A percentile compares a stretch with the other conserved stretches of the same genome.
Evolutionary conservation across 1,139 yeast genomes (phyloP).

Genomic region (Meyerozyma guilliermondii): DNA sequence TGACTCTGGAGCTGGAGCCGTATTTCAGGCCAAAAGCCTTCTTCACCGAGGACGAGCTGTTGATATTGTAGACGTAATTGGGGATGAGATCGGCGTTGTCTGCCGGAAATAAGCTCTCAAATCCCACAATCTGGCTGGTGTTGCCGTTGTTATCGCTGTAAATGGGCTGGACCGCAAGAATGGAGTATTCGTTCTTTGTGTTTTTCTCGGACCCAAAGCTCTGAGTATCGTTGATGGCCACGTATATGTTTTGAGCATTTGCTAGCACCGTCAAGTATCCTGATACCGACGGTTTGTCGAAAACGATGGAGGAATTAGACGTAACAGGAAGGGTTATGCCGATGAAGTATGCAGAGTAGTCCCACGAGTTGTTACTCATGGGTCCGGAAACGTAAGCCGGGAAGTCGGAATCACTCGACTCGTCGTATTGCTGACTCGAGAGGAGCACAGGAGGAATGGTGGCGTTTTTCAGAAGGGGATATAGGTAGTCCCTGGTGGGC

Average conservation of each 20-base stretch:
- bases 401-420: constrained; percentile 15
- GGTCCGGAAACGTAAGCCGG: constrained; percentile 59
- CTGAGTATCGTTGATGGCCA: constrained; percentile 40
- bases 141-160: constrained; percentile 15
- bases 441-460: constrained; percentile 35
- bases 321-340: constrained; percentile 67
- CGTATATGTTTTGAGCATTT: constrained; percentile 48
- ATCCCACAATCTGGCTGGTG: constrained; percentile 21
- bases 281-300: constrained; percentile 52
- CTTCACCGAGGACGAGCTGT: constrained; percentile 30
- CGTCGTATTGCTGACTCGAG: not conserved
- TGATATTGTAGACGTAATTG: constrained; percentile 23
- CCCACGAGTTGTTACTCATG: constrained; percentile 28
- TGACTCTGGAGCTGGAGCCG: constrained; percentile 50
- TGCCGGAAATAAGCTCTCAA: constrained; percentile 32
- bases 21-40: constrained; percentile 30
- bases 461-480: constrained; percentile 45
- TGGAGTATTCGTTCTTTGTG: constrained; percentile 24
- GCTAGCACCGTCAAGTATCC: constrained; percentile 72
- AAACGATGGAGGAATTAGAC: constrained; percentile 66
- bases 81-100: constrained; percentile 14
- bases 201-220: constrained; percentile 1
- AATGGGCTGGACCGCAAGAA: constrained; percentile 30
- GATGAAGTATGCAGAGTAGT: constrained; percentile 37
- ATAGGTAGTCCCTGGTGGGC: constrained; percentile 36